Evolutionary conservation across 352 stramenopile species (phyloP).

Genomic region (Thalassiosira mediterranea): DNA sequence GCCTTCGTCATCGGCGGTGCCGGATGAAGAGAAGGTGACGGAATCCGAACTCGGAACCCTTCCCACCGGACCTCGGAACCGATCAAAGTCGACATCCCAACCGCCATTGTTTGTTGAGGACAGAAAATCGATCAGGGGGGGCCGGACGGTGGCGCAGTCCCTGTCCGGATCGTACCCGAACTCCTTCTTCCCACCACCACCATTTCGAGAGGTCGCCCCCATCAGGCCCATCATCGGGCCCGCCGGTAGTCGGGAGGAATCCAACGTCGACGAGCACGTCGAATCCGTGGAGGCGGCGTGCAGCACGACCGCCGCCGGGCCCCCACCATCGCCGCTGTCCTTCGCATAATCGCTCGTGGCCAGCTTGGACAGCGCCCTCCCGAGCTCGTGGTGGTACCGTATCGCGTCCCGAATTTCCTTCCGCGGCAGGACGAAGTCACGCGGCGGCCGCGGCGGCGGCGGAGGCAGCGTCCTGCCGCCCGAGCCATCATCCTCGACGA

Average conservation of each 20-base stretch:
- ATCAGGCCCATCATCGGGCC: no score
- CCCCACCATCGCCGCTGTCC: neutral
- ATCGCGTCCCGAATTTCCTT: conserved; percentile 46
- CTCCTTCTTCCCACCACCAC: no score
- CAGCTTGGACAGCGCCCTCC: conserved; percentile 37
- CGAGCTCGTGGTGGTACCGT: conserved; percentile 36
- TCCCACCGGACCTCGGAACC: no score
- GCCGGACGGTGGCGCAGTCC: no score
- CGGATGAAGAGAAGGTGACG: conserved; percentile 1
- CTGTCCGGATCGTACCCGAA: no score
- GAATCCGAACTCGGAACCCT: conserved; percentile 16
- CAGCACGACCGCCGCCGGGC: conserved; percentile 3
- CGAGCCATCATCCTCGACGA: no score
- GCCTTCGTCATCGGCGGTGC: neutral
- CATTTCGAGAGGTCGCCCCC: no score
- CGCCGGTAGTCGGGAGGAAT: conserved; percentile 7
- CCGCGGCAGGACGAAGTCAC: conserved; percentile 32
- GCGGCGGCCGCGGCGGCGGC: no score
- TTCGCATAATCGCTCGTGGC: conserved; percentile 27
- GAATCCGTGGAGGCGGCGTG: conserved; percentile 32
- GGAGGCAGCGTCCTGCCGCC: no score
- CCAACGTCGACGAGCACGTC: conserved; percentile 17
- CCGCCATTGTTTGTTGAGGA: no score
- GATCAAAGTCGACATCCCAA: no score
- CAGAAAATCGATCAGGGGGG: no score